Conservation (phyloP, 2,329 filamentous ascomycete genomes). For the Neofusicoccum kwambonambiense region DNA sequence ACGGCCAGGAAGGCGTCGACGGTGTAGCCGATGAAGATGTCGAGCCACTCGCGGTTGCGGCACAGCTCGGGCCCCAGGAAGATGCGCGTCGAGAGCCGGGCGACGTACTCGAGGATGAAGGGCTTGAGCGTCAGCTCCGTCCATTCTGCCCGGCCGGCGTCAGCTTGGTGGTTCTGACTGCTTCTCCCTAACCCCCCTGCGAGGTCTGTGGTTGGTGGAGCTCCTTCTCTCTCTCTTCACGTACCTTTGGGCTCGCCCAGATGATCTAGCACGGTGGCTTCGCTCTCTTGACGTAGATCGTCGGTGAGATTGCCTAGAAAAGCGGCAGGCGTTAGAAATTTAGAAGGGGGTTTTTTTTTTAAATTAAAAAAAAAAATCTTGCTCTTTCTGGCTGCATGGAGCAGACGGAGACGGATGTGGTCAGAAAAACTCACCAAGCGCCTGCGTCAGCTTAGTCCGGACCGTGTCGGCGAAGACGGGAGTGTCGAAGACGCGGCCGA, state of each 20-base stretch:
- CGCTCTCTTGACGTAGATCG: not conserved
- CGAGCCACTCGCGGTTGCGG: constrained; percentile 41
- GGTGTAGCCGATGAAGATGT: constrained; percentile 34
- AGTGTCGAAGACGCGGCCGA: not conserved
- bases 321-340: too few species aligned
- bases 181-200: too few species aligned
- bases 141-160: constrained; percentile 15
- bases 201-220: too few species aligned
- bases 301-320: not conserved
- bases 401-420: too few species aligned
- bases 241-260: not conserved
- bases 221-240: not conserved
- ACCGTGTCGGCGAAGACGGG: not conserved
- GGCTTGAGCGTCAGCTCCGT: constrained; percentile 22
- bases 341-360: too few species aligned
- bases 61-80: constrained; percentile 40
- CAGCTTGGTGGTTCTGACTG: too few species aligned
- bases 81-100: constrained; percentile 41
- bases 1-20: constrained; percentile 35
- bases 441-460: not conserved
- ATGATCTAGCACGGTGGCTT: not conserved
- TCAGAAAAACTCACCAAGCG: not conserved
- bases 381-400: too few species aligned
- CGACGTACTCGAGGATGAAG: constrained; percentile 34
- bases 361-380: too few species aligned